Percentiles rank a stretch among this genome's conserved stretches.
These are phyloP conservation scores for Flaveria floridana DNA, from an alignment of 140 eudicot genomes.

Conservation along the genomic window DNA sequence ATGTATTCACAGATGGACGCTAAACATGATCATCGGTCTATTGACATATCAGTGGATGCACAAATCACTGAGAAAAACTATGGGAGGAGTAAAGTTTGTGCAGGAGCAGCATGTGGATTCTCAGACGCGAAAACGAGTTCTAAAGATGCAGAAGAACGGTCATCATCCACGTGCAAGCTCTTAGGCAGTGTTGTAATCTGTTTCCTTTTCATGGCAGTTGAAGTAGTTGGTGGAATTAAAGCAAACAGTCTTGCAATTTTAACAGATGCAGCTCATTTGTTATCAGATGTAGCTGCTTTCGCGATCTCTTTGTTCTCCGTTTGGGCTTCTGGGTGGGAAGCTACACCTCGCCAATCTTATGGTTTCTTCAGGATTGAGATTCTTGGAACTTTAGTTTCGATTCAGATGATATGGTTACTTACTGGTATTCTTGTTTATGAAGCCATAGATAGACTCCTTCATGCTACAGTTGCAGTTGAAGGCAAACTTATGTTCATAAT, in stretches of 20 bases:
- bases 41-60: conserved; percentile 19
- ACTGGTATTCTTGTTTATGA: conserved; percentile 70
- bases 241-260: conserved; percentile 77
- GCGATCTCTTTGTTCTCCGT: conserved; percentile 63
- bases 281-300: conserved; percentile 79
- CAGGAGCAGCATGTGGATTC: conserved; percentile 64
- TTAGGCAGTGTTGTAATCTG: conserved; percentile 48
- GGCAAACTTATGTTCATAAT: conserved; percentile 70
- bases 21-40: conserved; percentile 21
- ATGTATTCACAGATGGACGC: conserved; percentile 28
- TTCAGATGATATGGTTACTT: conserved; percentile 73
- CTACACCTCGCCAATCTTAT: conserved; percentile 68
- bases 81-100: conserved; percentile 47
- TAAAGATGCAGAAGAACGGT: conserved; percentile 53
- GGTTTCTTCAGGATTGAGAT: conserved; percentile 73
- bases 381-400: conserved; percentile 65
- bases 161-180: conserved; percentile 58
- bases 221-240: conserved; percentile 66
- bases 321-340: conserved; percentile 87
- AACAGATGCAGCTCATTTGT: conserved; percentile 79
- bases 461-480: conserved; percentile 58
- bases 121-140: conserved; percentile 45
- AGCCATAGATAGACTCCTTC: conserved; percentile 54
- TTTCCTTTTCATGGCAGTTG: conserved; percentile 60
- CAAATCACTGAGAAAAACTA: conserved; percentile 21